Conservation (phyloP, 2,329 filamentous ascomycete species). For the Pseudogymnoascus sp. region DNA sequence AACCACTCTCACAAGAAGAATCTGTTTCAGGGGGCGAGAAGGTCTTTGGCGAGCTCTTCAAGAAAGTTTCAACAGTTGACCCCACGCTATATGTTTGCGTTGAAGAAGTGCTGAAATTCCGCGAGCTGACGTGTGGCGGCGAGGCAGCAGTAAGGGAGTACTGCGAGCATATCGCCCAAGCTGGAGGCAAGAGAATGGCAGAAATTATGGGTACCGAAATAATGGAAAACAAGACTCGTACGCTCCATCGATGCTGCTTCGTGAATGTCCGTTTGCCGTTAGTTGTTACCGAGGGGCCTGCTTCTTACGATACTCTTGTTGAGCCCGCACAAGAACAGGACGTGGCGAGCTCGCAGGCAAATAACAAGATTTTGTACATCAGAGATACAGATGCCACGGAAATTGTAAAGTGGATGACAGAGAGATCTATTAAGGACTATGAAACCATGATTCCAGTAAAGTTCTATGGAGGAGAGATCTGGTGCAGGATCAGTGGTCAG, state of each 20-base stretch:
- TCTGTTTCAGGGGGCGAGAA: neutral
- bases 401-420: slow-evolving; percentile 44
- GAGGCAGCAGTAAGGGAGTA: slow-evolving; percentile 64
- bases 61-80: slow-evolving; percentile 58
- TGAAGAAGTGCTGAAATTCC: slow-evolving; percentile 65
- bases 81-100: slow-evolving; percentile 65
- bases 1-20: slow-evolving; percentile 39
- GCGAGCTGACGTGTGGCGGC: slow-evolving; percentile 60
- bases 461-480: slow-evolving; percentile 54
- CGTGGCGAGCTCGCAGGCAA: neutral
- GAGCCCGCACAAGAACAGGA: neutral
- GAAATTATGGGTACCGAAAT: slow-evolving; percentile 60
- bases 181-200: slow-evolving; percentile 55
- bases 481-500: slow-evolving; percentile 70
- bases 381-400: neutral
- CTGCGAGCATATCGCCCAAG: slow-evolving; percentile 51
- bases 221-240: slow-evolving; percentile 56
- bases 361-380: neutral
- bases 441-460: slow-evolving; percentile 65
- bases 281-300: slow-evolving; percentile 13
- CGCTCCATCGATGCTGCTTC: slow-evolving; percentile 61
- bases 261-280: slow-evolving; percentile 69
- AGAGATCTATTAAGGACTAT: slow-evolving; percentile 48
- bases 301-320: neutral
- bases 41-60: neutral